A percentile compares a stretch with the other conserved stretches of the same genome.
Conservation (phyloP, 768 basidiomycete genomes). For the Crucibulum laeve region DNA sequence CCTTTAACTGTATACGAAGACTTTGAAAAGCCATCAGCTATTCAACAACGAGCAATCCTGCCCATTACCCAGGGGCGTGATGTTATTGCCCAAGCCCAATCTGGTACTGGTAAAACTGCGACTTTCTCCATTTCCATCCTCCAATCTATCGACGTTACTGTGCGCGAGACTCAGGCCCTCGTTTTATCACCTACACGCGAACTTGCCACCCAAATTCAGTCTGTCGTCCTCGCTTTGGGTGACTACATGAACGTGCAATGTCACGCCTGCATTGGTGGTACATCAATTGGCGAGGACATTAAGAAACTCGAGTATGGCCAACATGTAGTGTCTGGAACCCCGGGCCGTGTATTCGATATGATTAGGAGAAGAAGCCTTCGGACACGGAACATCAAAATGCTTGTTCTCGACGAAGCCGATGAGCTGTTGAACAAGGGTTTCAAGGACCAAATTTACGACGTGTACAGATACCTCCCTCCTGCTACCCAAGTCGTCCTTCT, state of each 20-base stretch:
- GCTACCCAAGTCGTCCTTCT: conserved; percentile 96
- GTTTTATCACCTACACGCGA: conserved; percentile 98
- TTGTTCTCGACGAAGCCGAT: conserved; percentile 92
- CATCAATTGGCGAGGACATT: conserved; percentile 96
- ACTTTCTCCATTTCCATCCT: conserved; percentile 98
- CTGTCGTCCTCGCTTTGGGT: conserved; percentile 90
- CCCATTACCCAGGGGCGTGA: conserved; percentile 95
- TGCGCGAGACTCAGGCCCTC: conserved; percentile 94
- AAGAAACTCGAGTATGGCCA: conserved; percentile 96
- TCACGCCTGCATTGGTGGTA: conserved; percentile 97
- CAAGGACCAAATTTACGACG: conserved; percentile 99
- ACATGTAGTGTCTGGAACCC: conserved; percentile 96
- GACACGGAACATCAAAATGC: conserved; percentile 98
- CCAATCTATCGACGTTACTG: conserved; percentile 93
- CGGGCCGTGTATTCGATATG: conserved; percentile 99
- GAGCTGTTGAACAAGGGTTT: conserved; percentile 97
- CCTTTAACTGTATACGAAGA: conserved; percentile 31
- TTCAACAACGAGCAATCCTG: conserved; percentile 96
- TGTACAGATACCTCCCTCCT: conserved; percentile 95
- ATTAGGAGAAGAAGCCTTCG: conserved; percentile 90
- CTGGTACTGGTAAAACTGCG: conserved; percentile 99
- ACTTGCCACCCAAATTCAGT: conserved; percentile 98
- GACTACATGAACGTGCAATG: conserved; percentile 99
- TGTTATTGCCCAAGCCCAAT: conserved; percentile 99
- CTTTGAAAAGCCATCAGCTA: conserved; percentile 98